Base-by-base conservation (phyloP, 192 early-diverging fungal species). In the Coemansia umbellata region DNA sequence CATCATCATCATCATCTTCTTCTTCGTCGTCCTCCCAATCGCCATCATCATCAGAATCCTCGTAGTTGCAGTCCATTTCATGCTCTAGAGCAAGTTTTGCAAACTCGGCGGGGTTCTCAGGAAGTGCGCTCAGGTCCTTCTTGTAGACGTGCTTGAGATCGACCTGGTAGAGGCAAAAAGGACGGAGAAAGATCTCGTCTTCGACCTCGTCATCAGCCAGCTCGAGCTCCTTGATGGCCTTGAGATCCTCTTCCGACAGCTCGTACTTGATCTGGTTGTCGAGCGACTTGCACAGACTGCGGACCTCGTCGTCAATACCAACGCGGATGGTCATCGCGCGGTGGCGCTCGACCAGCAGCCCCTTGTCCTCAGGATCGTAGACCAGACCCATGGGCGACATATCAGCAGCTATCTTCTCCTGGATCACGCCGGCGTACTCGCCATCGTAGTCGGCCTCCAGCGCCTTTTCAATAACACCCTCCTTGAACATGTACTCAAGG, bases 151-250 rank as follows among this genome's bases (percentile, higher is more conserved):
- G 37, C 60, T 62, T 63, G 39, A 68, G 56, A 27, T 78, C 75
- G 15, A 78, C 50, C 52, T 59, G 48, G 64, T 78, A 78, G 21
- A 78, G 61, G 31, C 69, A 71, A 60, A 78, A 78, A n/a, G 75
- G 75, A 28, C 75, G 68, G 4, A 78, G 50, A 35, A 52, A 49
- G 45, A 72, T 58, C 30, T 69, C 55, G 41, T 78, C 69, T 40
- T 78, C 75, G 17, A 78, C 45, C 50, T 78, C 69, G 27, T 64
- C 64, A 3, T 66, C 69, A 3, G 30, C 14, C 14, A 72, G 49
- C 40, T 68, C 74, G 30, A 59, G 41, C 55, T 69, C 74, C 53
- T 60, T 60, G 55, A 76, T 69, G 24, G 44, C 33, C 40, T 55
- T 55, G 41, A 60, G 35, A 33, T 76, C 74, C 40, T 76, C 48